Percentiles rank a stretch among this genome's conserved stretches.
These are phyloP conservation scores for Taphrina betulina DNA, from an alignment of 1,139 yeast species.

Conservation along the genomic window DNA sequence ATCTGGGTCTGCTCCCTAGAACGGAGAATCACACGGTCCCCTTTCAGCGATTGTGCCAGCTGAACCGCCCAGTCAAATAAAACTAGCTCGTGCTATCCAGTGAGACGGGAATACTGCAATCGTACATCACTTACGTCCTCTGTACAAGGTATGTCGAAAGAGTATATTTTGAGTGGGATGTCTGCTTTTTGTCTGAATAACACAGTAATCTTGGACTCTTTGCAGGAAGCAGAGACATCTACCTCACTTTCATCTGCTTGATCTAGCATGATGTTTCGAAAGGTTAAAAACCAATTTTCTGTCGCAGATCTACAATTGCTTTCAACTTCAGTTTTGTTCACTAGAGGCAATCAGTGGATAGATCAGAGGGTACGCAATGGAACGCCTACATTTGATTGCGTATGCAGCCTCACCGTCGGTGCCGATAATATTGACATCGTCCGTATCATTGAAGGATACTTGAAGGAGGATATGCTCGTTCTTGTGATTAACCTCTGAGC, in stretches of 20 bases:
- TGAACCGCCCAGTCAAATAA: slow-evolving; percentile 5
- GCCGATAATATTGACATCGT: neutral
- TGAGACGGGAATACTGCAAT: neutral
- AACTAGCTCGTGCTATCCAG: neutral
- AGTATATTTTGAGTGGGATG: slow-evolving; percentile 5
- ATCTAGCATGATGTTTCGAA: neutral
- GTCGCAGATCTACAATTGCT: too few relatives aligned
- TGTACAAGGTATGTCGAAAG: slow-evolving; percentile 5
- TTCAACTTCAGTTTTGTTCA: neutral
- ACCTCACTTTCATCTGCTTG: neutral
- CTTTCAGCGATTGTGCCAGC: neutral
- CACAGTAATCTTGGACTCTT: neutral
- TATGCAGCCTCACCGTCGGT: neutral
- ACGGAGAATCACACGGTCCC: neutral
- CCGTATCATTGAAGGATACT: neutral
- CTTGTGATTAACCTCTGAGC: neutral
- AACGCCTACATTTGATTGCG: neutral
- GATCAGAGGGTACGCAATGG: neutral
- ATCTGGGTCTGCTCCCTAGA: neutral
- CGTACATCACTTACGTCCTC: neutral
- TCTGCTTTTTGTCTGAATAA: slow-evolving; percentile 4
- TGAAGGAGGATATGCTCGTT: neutral
- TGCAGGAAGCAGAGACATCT: neutral
- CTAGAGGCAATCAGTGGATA: neutral
- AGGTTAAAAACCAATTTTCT: too few relatives aligned